Base-by-base conservation (phyloP, 805 yeast genomes). In the Middelhovenomyces tepae region DNA sequence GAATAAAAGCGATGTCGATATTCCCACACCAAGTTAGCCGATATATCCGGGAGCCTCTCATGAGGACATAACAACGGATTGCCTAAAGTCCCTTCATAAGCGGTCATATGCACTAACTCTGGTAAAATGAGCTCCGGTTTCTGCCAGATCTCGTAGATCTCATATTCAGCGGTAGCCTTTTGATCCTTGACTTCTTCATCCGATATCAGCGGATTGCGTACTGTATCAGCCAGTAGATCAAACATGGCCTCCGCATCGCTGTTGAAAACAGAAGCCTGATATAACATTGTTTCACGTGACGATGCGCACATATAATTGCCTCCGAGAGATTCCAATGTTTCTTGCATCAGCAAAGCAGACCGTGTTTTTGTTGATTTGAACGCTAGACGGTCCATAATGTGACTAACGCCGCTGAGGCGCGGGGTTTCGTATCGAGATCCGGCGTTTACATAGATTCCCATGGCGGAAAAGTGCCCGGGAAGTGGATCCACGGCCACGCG, bases 251-350 rank as follows among this genome's bases (percentile, higher is more conserved):
- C 89, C 7, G 80, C 76, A 50, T 87, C 95, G 28, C 69, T 67
- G 53, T 87, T 87, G 68, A 91, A 89, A 1, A 86, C 94, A 2
- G 94, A 78, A 1, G 96, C 93, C 58, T 91, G 97, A 57, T 91
- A 91, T 61, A 89, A 73, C 64, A 89, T 69, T 3, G 93, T 72
- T 56, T 91, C 98, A 50, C 98, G 69, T 5, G 93, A 82, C 0
- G 95, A 80, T 1, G 94, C 79, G 51, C 94, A 82, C 75, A 84
- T 87, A 58, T 81, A 86, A 55, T 86, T 89, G 9, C 97, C 98
- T 31, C 98, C 98, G 37, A 91, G 57, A 22, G 73, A 65, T 37
- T 85, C 86, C 41, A 91, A 62, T 14, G 69, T 69, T 43, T 79
- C 79, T 44, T 82, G 67, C 84, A 91, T 82, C 32, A 78, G 69